A percentile compares a stretch with the other conserved stretches of the same genome.
These are phyloP conservation scores for Leucaena leucocephala DNA, from an alignment of 306 rosid genomes.

Conservation along the genomic window DNA sequence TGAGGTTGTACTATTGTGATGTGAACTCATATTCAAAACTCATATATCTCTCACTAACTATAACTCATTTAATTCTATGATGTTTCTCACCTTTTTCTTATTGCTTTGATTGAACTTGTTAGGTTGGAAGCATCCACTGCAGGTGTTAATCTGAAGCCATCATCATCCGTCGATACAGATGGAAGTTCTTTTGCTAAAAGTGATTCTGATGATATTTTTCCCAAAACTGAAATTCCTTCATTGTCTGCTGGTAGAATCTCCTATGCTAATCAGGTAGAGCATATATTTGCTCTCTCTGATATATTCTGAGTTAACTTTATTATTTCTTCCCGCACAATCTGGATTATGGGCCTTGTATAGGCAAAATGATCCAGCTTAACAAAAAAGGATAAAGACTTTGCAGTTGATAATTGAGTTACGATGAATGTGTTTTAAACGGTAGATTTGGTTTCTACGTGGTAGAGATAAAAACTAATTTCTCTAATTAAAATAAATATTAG, in stretches of 20 bases:
- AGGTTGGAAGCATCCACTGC: conserved; percentile 86
- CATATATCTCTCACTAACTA: conserved; percentile 30
- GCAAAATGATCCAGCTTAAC: conserved; percentile 22
- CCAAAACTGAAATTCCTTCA: conserved; percentile 48
- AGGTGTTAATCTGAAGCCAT: conserved; percentile 59
- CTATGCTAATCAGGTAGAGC: conserved; percentile 57
- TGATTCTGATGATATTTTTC: conserved; percentile 43
- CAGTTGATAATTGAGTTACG: conserved; percentile 27
- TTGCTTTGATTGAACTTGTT: conserved; percentile 36
- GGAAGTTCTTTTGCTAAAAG: conserved; percentile 44
- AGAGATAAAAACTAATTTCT: conserved; percentile 21
- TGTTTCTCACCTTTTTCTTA: conserved; percentile 29
- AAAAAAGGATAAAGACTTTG: conserved; percentile 22
- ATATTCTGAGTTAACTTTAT: neutral
- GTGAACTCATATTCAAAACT: conserved; percentile 26
- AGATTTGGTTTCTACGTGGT: conserved; percentile 10
- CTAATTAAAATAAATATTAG: conserved; percentile 18
- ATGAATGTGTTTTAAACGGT: conserved; percentile 25
- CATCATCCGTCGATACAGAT: conserved; percentile 46
- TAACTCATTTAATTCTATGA: conserved; percentile 28
- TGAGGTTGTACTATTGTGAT: conserved; percentile 59
- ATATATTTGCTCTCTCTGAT: conserved; percentile 23
- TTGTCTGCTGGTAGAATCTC: conserved; percentile 54
- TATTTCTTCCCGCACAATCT: neutral
- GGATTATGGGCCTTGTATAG: neutral